phyloP scores from a whole-genome alignment of 441 rosid species.

The Biscutella laevigata region DNA sequence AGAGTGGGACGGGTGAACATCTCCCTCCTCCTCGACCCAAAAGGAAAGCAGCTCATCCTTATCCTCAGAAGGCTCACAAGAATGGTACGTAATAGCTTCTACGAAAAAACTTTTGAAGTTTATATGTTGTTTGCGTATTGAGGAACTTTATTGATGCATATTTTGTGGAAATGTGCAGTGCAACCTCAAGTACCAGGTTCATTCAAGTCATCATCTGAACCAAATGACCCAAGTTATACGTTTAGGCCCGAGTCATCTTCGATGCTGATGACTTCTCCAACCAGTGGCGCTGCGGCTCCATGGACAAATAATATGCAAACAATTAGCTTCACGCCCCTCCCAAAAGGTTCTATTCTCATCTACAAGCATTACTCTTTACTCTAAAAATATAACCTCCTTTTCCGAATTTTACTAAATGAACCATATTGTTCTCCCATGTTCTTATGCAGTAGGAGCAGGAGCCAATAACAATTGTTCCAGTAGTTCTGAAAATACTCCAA shows the following conservation, averaged over 20 bases:
- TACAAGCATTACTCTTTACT: neutral
- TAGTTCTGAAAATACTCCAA: slow-evolving; percentile 59
- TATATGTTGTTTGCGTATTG: neutral
- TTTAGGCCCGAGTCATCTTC: slow-evolving; percentile 51
- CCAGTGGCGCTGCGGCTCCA: slow-evolving; percentile 39
- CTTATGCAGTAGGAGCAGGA: slow-evolving; percentile 33
- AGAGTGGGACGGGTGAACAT: slow-evolving; percentile 78
- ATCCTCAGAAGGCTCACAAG: slow-evolving; percentile 80
- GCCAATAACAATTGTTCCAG: slow-evolving; percentile 56
- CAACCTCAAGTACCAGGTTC: slow-evolving; percentile 46
- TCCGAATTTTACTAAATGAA: neutral
- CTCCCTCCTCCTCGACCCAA: slow-evolving; percentile 93
- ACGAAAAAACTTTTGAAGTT: neutral
- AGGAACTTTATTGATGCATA: slow-evolving; percentile 6
- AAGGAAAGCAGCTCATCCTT: slow-evolving; percentile 87
- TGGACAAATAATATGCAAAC: slow-evolving; percentile 52
- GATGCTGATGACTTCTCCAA: slow-evolving; percentile 45
- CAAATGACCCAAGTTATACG: slow-evolving; percentile 43
- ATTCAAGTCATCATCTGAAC: slow-evolving; percentile 47
- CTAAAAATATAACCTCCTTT: neutral
- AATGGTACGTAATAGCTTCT: slow-evolving; percentile 30
- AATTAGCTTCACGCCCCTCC: slow-evolving; percentile 38
- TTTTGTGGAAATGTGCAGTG: slow-evolving; percentile 28
- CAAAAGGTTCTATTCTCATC: slow-evolving; percentile 39
- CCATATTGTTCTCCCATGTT: neutral